Percentiles rank a stretch among this genome's conserved stretches.
These are phyloP conservation scores for Penicillium oxalicum DNA, from an alignment of 2,329 filamentous ascomycete species.

Conservation along the genomic window DNA sequence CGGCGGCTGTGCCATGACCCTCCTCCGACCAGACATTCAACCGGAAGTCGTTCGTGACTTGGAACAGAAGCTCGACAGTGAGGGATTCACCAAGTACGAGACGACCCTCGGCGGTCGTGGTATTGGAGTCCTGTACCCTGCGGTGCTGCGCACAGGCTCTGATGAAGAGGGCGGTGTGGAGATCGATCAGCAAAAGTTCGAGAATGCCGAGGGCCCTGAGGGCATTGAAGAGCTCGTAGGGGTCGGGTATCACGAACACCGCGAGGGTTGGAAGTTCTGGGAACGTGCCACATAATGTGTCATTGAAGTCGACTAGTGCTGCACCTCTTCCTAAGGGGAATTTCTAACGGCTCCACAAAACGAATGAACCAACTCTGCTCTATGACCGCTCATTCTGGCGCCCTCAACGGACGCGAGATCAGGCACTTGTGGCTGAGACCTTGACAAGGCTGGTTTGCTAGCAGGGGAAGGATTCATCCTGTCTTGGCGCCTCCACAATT, in stretches of 20 bases:
- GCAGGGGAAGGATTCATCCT: too few species aligned
- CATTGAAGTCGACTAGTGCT: not conserved
- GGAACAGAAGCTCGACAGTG: conserved; percentile 58
- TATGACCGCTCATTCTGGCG: too few species aligned
- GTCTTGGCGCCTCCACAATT: not conserved
- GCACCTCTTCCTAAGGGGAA: too few species aligned
- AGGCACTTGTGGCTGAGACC: too few species aligned
- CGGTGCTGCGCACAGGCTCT: conserved; percentile 78
- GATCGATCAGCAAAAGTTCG: conserved; percentile 83
- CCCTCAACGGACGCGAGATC: too few species aligned
- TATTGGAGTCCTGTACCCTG: conserved; percentile 89
- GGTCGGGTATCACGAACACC: conserved; percentile 62
- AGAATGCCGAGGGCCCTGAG: conserved; percentile 75
- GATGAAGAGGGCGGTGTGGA: conserved; percentile 80
- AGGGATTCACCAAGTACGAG: conserved; percentile 78
- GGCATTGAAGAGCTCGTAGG: conserved; percentile 85
- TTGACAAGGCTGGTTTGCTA: too few species aligned
- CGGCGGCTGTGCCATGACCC: conserved; percentile 89
- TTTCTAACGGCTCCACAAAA: too few species aligned
- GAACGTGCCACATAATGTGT: conserved; percentile 34
- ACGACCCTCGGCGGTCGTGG: conserved; percentile 89
- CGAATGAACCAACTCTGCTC: too few species aligned
- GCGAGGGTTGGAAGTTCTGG: conserved; percentile 86
- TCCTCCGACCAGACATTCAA: conserved; percentile 64
- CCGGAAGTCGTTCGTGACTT: conserved; percentile 55